Base-by-base conservation (phyloP, 352 stramenopile genomes). In the Blastocystis sp. region DNA sequence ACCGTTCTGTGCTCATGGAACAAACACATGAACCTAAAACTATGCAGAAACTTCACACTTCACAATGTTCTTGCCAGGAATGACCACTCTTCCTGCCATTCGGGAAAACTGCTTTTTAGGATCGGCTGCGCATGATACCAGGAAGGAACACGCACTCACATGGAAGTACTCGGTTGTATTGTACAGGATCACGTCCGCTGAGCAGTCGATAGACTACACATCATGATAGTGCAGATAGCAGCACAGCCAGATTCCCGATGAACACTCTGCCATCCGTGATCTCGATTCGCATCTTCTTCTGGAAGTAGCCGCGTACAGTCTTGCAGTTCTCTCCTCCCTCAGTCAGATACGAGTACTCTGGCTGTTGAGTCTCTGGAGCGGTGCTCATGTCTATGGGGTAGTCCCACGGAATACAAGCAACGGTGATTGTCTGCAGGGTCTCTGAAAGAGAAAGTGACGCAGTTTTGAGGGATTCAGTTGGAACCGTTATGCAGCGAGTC, bases 211-310 rank as follows among this genome's bases (percentile, higher is more conserved):
- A 34, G 74, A 62, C 74, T 84, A 69, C 7, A 14, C 17, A 28
- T 70, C 28, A 43, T 0, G 0, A 40, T 59, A 1, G 21, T 52
- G 40, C 23, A 7, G 66, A 70, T 21, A 84, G n/a, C 5, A 0
- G 1, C 45, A 84, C 74, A 23, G 38, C 11, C 1, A 84, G 43
- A 21, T 19, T 17, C 23, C 74, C 74, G 23, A 52, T 28, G n/a
- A 84, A 84, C 19, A 84, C 74, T 23, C 74, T 11, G 2, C 53
- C 74, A 84, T 84, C 74, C 38, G 9, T 43, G 60, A 84, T 66
- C 11, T 52, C 28, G 5, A 84, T 43, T 84, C 74, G 40, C 34
- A 45, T 23, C 66, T 84, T 84, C 56, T 56, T 84, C 2, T 67
- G 34, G 21, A 84, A 70, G n/a, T 60, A 70, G 10, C 53, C 21